Conservation (phyloP, 164 flowering plant species). For the Nymphaea colorata region DNA sequence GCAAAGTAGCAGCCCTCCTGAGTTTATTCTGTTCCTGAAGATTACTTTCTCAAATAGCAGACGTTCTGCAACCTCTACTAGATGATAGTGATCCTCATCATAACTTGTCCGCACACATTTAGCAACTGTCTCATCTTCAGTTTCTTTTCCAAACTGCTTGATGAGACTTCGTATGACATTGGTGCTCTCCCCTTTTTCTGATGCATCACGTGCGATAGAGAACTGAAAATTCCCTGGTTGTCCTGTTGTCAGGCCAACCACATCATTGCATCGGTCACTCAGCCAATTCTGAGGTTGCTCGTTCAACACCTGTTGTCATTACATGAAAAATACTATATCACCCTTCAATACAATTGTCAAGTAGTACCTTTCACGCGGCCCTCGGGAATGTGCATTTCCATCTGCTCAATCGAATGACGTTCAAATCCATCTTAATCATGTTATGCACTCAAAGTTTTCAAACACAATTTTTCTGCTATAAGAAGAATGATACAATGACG, state of each 20-base stretch:
- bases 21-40: constrained; percentile 36
- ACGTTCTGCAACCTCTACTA: constrained; percentile 17
- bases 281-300: neutral
- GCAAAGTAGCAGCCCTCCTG: constrained; percentile 56
- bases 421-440: no score
- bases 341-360: no score
- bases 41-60: constrained; percentile 42
- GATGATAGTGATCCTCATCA: constrained; percentile 24
- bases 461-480: no score
- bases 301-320: neutral
- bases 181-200: constrained; percentile 8
- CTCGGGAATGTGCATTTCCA: no score
- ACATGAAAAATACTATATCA: neutral
- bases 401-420: no score
- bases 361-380: no score
- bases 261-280: constrained; percentile 2
- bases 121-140: constrained; percentile 5
- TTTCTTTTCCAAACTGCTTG: constrained; percentile 26
- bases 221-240: constrained; percentile 16
- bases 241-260: constrained; percentile 2
- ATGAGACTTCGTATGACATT: constrained; percentile 31
- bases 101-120: constrained; percentile 6
- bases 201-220: constrained; percentile 20
- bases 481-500: no score
- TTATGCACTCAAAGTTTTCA: no score